phyloP scores from a whole-genome alignment of 768 basidiomycete species.

The Calocybe cyanea region DNA sequence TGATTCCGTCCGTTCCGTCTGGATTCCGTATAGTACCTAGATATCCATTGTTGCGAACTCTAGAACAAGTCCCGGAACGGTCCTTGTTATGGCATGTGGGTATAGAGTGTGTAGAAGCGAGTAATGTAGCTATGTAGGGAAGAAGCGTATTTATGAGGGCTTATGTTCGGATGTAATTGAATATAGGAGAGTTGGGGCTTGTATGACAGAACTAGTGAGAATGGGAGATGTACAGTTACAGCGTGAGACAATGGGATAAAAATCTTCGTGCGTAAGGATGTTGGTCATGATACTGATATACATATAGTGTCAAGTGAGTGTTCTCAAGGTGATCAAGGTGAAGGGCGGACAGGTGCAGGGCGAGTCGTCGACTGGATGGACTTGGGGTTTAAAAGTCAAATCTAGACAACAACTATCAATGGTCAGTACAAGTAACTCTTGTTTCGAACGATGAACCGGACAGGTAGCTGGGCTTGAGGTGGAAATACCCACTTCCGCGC shows the following conservation, averaged over 20 bases:
- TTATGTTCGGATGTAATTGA: background rate
- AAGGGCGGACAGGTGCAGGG: background rate
- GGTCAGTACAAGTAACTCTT: background rate
- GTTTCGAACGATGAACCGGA: background rate
- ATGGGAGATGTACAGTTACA: no score
- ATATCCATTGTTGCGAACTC: background rate
- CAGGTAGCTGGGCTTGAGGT: no score
- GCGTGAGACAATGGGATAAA: no score
- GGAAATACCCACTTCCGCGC: no score
- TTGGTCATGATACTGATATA: no score
- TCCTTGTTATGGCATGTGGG: background rate
- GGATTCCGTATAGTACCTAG: background rate
- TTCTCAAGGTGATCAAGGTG: background rate
- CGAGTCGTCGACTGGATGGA: background rate
- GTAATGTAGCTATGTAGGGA: background rate
- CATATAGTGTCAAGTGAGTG: no score
- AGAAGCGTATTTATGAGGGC: background rate
- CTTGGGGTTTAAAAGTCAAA: background rate
- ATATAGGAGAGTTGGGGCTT: background rate
- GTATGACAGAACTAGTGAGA: background rate
- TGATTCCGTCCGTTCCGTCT: background rate
- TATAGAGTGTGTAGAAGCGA: background rate
- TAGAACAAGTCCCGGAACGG: background rate
- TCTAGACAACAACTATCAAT: background rate
- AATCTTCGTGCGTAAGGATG: no score